Base-by-base conservation (phyloP, 2,329 filamentous ascomycete species). In the Ophiostoma ips region DNA sequence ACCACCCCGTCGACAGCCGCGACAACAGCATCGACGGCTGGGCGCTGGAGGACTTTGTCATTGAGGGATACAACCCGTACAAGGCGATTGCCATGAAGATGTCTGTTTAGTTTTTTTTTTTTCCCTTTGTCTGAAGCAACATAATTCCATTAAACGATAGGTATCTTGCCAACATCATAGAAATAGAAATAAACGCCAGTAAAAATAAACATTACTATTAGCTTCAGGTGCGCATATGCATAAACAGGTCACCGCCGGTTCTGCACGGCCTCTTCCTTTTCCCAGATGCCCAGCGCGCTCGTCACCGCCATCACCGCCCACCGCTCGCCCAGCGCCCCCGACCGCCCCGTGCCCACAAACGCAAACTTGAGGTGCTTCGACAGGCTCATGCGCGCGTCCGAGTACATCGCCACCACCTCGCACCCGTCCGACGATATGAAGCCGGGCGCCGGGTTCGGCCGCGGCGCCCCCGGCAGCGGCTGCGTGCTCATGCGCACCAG, bases 71-170 rank as follows among this genome's bases (percentile, higher is more conserved):
- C 64, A 78, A 89, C 46, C 90, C 92, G 51, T 87, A 95, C 65
- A 90, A 89, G 70, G 76, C 76, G 5, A 94, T 98, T 68, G 77
- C 85, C 41, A 98, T 98, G 92, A 95, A 96, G 71, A 98, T 98
- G 92, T 94, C 87, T 62, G 90, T 96, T 52, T 88, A 46, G 43
- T 24, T 33, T 13, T 12, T 30, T n/a, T 43, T 43, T 43, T 30
- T 28, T 34, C 5, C 3, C 5, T 34, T 34, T 4, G 4, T 34
- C 4, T 5, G 33, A 6, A 34, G 5, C 13, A 34, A 12, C 11
- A 4, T 12, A 4, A 34, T 12, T 3, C 7, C 6, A 35, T 11
- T 13, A 35, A 35, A 35, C 9, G 9, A 11, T 35, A 15, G 31
- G 43, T 16, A 15, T 34, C 8, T 19, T 11, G 15, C 9, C 10